A percentile compares a stretch with the other conserved stretches of the same genome.
Evolutionary conservation across 371 early-diverging fungal species (phyloP).

Genomic region (Choanephora cucurbitarum): DNA sequence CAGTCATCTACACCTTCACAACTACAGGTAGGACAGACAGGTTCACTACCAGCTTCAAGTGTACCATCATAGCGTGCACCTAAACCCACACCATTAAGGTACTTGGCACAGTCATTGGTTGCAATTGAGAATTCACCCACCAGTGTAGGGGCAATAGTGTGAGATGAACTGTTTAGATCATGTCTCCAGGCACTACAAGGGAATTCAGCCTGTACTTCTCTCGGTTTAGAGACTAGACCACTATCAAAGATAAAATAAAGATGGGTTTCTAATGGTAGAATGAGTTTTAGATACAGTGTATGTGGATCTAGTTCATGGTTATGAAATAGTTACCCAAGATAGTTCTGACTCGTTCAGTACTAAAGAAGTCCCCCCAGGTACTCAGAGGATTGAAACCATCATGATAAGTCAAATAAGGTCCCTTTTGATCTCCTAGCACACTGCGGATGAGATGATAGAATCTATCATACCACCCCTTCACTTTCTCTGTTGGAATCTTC

Average conservation of each 20-base stretch:
- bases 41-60: neutral
- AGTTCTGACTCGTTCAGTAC: conserved; percentile 26
- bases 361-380: conserved; percentile 44
- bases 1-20: conserved; percentile 53
- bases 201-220: conserved; percentile 41
- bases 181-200: conserved; percentile 47
- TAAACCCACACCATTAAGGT: conserved; percentile 68
- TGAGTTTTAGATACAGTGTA: too few species aligned
- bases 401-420: conserved; percentile 46
- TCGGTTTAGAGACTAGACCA: conserved; percentile 49
- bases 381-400: conserved; percentile 45
- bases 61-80: conserved; percentile 74
- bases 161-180: conserved; percentile 29
- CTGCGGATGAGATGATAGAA: conserved; percentile 39
- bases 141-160: conserved; percentile 56
- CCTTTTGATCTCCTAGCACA: conserved; percentile 19
- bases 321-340: conserved; percentile 49
- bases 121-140: conserved; percentile 77
- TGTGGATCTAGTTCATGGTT: too few species aligned
- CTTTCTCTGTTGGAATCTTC: conserved; percentile 22
- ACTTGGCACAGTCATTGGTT: conserved; percentile 75
- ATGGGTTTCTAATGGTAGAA: conserved; percentile 47
- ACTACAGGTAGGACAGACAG: conserved; percentile 44
- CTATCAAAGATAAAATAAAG: conserved; percentile 48
- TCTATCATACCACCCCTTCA: conserved; percentile 35